These are phyloP conservation scores for Arthroderma sp. DNA, from an alignment of 2,329 filamentous ascomycete genomes.

Conservation along the genomic window DNA sequence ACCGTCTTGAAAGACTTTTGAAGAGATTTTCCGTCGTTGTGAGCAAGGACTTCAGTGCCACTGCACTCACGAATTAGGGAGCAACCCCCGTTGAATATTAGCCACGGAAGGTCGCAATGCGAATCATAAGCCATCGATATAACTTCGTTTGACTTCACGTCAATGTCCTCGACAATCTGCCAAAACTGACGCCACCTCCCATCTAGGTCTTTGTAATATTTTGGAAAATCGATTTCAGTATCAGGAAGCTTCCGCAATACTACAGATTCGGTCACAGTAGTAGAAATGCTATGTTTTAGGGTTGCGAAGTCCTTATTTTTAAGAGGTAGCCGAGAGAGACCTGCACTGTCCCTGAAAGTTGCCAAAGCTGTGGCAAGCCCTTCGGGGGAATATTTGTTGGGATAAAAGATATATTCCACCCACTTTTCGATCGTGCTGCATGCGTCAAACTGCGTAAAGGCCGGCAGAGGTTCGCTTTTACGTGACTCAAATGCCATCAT, in stretches of 20 bases:
- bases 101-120: conserved; percentile 61
- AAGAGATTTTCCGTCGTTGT: conserved; percentile 45
- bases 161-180: conserved; percentile 69
- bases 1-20: conserved; percentile 25
- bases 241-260: conserved; percentile 48
- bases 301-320: conserved; percentile 35
- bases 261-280: conserved; percentile 56
- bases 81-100: conserved; percentile 69
- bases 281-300: conserved; percentile 63
- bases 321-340: conserved; percentile 16
- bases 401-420: conserved; percentile 69
- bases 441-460: conserved; percentile 49
- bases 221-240: conserved; percentile 56
- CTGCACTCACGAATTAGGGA: conserved; percentile 70
- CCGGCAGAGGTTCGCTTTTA: conserved; percentile 39
- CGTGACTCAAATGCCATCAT: conserved; percentile 50
- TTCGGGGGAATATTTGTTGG: conserved; percentile 64
- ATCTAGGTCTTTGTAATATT: conserved; percentile 61
- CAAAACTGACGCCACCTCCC: conserved; percentile 85
- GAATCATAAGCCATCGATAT: conserved; percentile 64
- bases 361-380: conserved; percentile 72
- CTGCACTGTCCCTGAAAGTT: conserved; percentile 60
- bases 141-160: conserved; percentile 72
- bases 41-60: conserved; percentile 57
- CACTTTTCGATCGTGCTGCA: conserved; percentile 69